A percentile compares a stretch with the other conserved stretches of the same genome.
Conservation (phyloP, 805 yeast species). For the Yarrowia bubula region DNA sequence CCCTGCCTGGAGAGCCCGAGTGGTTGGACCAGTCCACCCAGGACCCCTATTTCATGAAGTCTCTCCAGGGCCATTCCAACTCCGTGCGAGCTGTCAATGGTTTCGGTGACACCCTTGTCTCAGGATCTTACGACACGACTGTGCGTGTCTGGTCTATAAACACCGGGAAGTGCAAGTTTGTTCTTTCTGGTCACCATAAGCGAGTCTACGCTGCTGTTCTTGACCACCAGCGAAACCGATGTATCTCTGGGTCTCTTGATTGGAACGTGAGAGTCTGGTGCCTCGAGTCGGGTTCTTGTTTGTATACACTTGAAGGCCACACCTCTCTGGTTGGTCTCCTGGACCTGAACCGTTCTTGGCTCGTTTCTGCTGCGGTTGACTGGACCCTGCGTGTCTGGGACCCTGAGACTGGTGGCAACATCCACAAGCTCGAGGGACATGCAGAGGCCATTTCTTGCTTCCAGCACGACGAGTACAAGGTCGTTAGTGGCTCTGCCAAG, state of each 20-base stretch:
- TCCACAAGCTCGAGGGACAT: conserved; percentile 73
- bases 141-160: conserved; percentile 90
- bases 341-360: conserved; percentile 67
- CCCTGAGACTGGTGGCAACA: conserved; percentile 64
- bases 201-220: conserved; percentile 85
- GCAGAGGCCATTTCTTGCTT: conserved; percentile 89
- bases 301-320: conserved; percentile 79
- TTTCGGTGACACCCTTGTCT: conserved; percentile 73
- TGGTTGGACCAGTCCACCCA: conserved; percentile 36
- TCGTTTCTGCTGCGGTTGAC: conserved; percentile 96
- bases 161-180: conserved; percentile 68
- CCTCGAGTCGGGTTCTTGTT: conserved; percentile 66
- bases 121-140: conserved; percentile 88
- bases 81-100: conserved; percentile 88
- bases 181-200: conserved; percentile 79
- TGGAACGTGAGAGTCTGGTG: conserved; percentile 89
- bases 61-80: conserved; percentile 71
- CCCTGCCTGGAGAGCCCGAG: conserved; percentile 46
- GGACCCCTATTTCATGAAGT: conserved; percentile 66
- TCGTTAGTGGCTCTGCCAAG: conserved; percentile 86
- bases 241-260: conserved; percentile 91
- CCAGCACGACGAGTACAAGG: conserved; percentile 77
- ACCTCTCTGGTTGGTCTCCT: conserved; percentile 85
- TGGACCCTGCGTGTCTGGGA: conserved; percentile 91
- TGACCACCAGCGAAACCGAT: conserved; percentile 70